phyloP scores from a whole-genome alignment of 1,139 yeast species.

The Yamadazyma taylorii region DNA sequence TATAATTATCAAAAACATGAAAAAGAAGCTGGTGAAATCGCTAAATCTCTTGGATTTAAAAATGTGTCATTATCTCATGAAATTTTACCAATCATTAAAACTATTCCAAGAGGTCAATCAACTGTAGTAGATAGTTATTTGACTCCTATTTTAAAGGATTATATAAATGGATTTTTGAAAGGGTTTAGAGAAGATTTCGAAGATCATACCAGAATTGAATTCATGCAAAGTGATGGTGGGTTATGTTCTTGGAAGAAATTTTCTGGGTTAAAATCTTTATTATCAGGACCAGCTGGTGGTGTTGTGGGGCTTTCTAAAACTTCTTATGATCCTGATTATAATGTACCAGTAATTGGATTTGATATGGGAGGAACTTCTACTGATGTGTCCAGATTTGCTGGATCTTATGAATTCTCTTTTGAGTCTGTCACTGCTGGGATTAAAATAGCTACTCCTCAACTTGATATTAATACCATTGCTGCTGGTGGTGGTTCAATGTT shows the following conservation, averaged over 20 bases:
- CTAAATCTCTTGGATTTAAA: slow-evolving; percentile 56
- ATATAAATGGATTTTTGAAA: slow-evolving; percentile 56
- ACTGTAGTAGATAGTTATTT: slow-evolving; percentile 76
- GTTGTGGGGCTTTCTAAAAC: slow-evolving; percentile 57
- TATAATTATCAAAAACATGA: slow-evolving; percentile 73
- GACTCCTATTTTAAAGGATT: slow-evolving; percentile 68
- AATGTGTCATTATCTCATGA: slow-evolving; percentile 61
- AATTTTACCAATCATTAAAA: slow-evolving; percentile 72
- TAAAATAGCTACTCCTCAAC: slow-evolving; percentile 56
- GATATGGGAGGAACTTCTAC: slow-evolving; percentile 67
- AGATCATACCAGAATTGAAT: slow-evolving; percentile 33
- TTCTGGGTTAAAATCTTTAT: slow-evolving; percentile 50
- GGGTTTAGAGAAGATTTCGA: slow-evolving; percentile 55
- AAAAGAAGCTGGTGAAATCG: slow-evolving; percentile 53
- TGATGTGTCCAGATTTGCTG: slow-evolving; percentile 50
- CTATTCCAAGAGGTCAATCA: slow-evolving; percentile 69
- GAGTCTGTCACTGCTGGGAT: slow-evolving; percentile 57
- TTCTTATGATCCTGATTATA: slow-evolving; percentile 39
- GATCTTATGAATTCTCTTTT: slow-evolving; percentile 50
- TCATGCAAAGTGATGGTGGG: slow-evolving; percentile 64
- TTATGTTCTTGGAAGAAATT: slow-evolving; percentile 48
- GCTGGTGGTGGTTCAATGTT: slow-evolving; percentile 61
- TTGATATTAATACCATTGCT: slow-evolving; percentile 58
- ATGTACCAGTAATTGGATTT: slow-evolving; percentile 51
- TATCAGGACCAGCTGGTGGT: slow-evolving; percentile 64